phyloP scores from a whole-genome alignment of 331 rosid genomes.

The Acacia pycnantha region DNA sequence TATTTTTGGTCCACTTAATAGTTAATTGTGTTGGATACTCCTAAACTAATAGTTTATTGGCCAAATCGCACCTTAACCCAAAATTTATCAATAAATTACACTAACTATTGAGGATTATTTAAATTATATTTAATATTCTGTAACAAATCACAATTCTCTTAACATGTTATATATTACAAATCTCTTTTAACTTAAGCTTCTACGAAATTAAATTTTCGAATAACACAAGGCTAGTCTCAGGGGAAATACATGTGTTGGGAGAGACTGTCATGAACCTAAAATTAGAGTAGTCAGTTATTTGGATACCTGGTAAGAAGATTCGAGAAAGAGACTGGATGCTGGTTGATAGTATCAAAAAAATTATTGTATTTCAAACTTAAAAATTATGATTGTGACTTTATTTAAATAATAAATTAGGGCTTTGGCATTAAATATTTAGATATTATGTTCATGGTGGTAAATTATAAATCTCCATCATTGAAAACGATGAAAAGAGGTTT shows the following conservation, averaged over 20 bases:
- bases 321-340: too few relatives aligned
- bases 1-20: too few relatives aligned
- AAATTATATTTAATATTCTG: background rate
- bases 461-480: background rate
- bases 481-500: background rate
- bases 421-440: background rate
- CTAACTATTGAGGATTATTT: background rate
- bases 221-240: accelerated
- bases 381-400: background rate
- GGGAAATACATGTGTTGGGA: too few relatives aligned
- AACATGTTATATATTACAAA: background rate
- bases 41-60: too few relatives aligned
- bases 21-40: too few relatives aligned
- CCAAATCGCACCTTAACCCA: too few relatives aligned
- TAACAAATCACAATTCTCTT: background rate
- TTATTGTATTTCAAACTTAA: background rate
- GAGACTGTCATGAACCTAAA: too few relatives aligned
- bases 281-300: too few relatives aligned
- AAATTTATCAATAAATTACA: background rate
- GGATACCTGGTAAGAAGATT: too few relatives aligned
- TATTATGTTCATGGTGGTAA: background rate
- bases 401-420: background rate
- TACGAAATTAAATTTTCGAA: background rate
- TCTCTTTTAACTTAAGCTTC: background rate
- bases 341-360: too few relatives aligned